phyloP scores from a whole-genome alignment of 2,329 filamentous ascomycete species.

The Trichothecium sympodiale region DNA sequence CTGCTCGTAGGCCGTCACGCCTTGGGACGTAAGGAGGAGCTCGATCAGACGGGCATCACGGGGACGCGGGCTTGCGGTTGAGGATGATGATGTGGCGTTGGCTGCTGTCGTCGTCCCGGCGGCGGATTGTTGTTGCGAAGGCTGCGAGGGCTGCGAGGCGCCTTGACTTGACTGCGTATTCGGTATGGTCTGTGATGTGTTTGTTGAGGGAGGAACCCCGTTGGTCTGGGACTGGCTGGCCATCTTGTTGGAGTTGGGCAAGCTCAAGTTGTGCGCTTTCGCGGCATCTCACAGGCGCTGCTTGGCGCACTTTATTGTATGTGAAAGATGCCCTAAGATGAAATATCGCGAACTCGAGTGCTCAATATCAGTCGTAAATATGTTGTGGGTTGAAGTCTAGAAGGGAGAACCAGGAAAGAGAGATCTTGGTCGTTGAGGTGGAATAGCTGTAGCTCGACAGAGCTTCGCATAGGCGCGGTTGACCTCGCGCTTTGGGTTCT shows the following conservation, averaged over 20 bases:
- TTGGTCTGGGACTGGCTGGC: conserved; percentile 40
- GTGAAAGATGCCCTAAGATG: no score
- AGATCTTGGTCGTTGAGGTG: no score
- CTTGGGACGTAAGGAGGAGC: conserved; percentile 67
- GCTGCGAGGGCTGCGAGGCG: conserved; percentile 14
- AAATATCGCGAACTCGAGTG: no score
- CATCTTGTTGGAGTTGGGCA: conserved; percentile 12
- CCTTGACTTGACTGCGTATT: conserved; percentile 23
- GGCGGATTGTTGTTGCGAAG: conserved; percentile 5
- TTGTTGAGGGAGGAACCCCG: conserved; percentile 32
- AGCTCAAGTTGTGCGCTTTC: no score
- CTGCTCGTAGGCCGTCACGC: conserved; percentile 69
- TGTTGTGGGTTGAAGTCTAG: no score
- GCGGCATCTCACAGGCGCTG: no score
- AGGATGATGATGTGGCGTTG: conserved; percentile 16
- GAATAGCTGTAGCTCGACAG: no score
- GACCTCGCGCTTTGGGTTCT: no score
- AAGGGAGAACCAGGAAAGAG: no score
- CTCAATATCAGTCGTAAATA: no score
- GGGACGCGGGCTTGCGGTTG: conserved; percentile 44
- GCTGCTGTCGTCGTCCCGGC: conserved; percentile 7
- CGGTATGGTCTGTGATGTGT: conserved; percentile 22
- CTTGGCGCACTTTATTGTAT: no score
- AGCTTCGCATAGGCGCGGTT: no score
- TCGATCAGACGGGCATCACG: conserved; percentile 73